Conservation (phyloP, 768 basidiomycete genomes). For the Rhodotorula diobovata region DNA sequence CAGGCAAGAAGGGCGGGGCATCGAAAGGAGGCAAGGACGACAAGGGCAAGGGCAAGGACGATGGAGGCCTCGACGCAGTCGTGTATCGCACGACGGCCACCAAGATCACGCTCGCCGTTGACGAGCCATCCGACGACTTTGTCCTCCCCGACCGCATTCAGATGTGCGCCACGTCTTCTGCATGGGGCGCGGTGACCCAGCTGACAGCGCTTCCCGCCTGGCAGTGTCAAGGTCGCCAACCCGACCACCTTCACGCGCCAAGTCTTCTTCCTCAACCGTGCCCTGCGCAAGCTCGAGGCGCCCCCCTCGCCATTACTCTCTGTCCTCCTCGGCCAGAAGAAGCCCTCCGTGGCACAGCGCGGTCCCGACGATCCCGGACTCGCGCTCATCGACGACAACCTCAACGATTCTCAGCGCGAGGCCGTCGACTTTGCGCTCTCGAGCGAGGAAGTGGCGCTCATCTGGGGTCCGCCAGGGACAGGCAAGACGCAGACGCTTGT, state of each 20-base stretch:
- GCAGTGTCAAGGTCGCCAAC: conserved; percentile 76
- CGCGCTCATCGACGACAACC: neutral
- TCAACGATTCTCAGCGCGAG: conserved; percentile 78
- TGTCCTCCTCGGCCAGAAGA: conserved; percentile 68
- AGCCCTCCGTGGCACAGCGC: conserved; percentile 42
- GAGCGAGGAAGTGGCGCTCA: conserved; percentile 77
- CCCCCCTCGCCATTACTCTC: conserved; percentile 50
- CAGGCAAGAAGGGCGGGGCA: neutral
- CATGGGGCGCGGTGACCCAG: neutral
- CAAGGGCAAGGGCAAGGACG: conserved; percentile 12
- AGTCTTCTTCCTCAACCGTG: conserved; percentile 67
- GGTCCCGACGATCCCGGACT: conserved; percentile 56
- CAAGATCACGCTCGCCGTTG: conserved; percentile 19
- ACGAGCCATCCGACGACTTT: conserved; percentile 7
- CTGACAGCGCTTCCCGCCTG: no score
- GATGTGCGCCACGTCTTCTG: conserved; percentile 3
- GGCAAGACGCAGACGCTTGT: conserved; percentile 95
- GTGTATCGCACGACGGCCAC: conserved; percentile 64
- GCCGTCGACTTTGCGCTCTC: conserved; percentile 75
- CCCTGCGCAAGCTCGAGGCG: conserved; percentile 43
- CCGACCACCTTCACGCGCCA: conserved; percentile 89
- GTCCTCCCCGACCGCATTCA: conserved; percentile 12
- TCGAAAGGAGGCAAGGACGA: neutral
- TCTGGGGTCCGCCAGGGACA: conserved; percentile 90
- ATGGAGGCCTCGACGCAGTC: conserved; percentile 63